Evolutionary conservation across 2,329 filamentous ascomycete genomes (phyloP).

Genomic region (Aspergillus melleus): DNA sequence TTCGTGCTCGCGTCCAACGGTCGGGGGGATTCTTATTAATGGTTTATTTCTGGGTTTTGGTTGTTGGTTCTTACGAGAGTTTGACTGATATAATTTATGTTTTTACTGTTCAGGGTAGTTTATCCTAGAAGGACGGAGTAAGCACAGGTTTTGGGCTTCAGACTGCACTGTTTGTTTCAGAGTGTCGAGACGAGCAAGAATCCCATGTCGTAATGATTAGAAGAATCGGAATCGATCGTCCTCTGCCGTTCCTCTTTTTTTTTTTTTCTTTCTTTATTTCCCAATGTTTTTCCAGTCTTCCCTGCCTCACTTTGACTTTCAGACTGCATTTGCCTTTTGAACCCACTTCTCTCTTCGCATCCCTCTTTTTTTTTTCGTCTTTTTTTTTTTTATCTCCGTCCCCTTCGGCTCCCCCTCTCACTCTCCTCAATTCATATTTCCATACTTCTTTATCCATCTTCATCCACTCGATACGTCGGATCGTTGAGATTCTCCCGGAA

Average conservation of each 20-base stretch:
- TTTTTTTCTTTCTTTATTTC: neutral
- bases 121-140: neutral
- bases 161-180: no score
- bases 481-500: neutral
- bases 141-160: neutral
- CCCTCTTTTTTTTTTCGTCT: neutral
- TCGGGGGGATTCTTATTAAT: no score
- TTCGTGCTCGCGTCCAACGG: no score
- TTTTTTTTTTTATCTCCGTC: neutral
- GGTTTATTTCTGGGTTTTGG: no score
- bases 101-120: no score
- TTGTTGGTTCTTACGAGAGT: no score
- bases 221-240: no score
- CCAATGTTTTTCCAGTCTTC: neutral
- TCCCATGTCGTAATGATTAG: no score
- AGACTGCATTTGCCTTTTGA: constrained; percentile 1
- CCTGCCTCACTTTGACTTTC: constrained; percentile 3
- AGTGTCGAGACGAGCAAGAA: neutral
- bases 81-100: no score
- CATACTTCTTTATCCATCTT: neutral
- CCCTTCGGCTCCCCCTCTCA: constrained; percentile 2
- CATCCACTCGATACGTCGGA: neutral
- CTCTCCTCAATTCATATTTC: constrained; percentile 2
- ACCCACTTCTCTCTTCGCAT: neutral
- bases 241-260: neutral